Evolutionary conservation across 2,329 filamentous ascomycete species (phyloP).

Genomic region (Periconia sp.): DNA sequence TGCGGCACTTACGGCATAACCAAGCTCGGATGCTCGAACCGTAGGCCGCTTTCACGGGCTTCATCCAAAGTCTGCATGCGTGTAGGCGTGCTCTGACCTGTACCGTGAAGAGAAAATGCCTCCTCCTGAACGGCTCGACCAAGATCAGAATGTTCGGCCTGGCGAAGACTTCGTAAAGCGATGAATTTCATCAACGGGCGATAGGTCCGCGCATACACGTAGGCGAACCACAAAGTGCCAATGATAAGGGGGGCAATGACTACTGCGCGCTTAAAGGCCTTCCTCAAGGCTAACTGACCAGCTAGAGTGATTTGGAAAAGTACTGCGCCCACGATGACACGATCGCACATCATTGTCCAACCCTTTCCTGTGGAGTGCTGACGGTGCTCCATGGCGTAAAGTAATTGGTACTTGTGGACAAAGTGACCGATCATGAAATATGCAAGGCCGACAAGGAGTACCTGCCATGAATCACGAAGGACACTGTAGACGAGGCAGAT

Average conservation of each 20-base stretch:
- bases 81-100: constrained; percentile 10
- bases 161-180: constrained; percentile 81
- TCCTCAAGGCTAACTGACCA: constrained; percentile 77
- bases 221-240: constrained; percentile 86
- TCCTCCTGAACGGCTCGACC: constrained; percentile 54
- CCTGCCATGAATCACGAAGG: constrained; percentile 76
- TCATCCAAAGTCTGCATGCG: constrained; percentile 72
- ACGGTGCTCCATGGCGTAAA: constrained; percentile 98
- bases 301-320: constrained; percentile 93
- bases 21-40: constrained; percentile 79
- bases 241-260: constrained; percentile 78
- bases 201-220: constrained; percentile 80
- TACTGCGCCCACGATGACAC: constrained; percentile 82
- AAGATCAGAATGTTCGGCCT: constrained; percentile 61
- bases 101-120: constrained; percentile 18
- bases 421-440: constrained; percentile 87
- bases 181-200: constrained; percentile 92
- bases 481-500: constrained; percentile 96
- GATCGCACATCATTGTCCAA: constrained; percentile 96
- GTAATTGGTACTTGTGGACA: constrained; percentile 94
- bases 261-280: constrained; percentile 74
- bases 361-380: constrained; percentile 91
- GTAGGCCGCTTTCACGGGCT: constrained; percentile 70
- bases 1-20: constrained; percentile 67
- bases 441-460: constrained; percentile 79